Base-by-base conservation (phyloP, 2,329 filamentous ascomycete genomes). In the Grosmannia huntii region DNA sequence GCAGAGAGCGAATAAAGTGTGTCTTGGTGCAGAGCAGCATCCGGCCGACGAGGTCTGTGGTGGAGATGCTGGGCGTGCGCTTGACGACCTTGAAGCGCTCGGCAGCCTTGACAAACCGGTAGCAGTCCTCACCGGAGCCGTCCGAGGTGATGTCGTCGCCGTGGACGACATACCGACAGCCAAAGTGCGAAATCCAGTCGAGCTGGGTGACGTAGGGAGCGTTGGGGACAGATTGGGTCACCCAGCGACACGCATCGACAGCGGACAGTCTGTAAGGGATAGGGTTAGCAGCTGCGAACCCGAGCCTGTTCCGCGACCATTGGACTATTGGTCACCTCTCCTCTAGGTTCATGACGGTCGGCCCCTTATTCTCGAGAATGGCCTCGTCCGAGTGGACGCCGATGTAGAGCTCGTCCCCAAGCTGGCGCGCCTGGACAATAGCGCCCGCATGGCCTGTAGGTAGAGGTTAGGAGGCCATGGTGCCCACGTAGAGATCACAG, bases 11-110 rank as follows among this genome's bases (percentile, higher is more conserved):
- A 70, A 97, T 92, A 68, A 96, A 96, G 73, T 99, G 94, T 25
- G 84, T 88, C 68, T 85, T 86, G n/a, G 92, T 97, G 76, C 91
- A 96, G 19, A 97, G 78, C 66, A 99, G 77, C 94, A 99, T 99
- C 66, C 94, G 86, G 23, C 94, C 94, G 28, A 99, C 94, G n/a
- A 99, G 81, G 69, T 99, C 94, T 4, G 94, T 99, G 2, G 94
- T 99, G 11, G 90, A 96, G 67, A 99, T 99, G 60, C 90, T 91
- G 0, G 94, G 94, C 2, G 94, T 97, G 62, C 94, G 83, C 75
- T 95, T 96, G 52, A 99, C 94, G 21, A 99, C 90, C 73, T 95
- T 91, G 81, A 99, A 99, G 50, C 94, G 83, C 14, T 87, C 86
- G 1, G 92, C 94, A 48, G 88, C 86, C 74, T 99, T 99, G 67